A percentile compares a stretch with the other conserved stretches of the same genome.
Evolutionary conservation across 2,329 filamentous ascomycete genomes (phyloP).

Genomic region (Fusarium sp.): DNA sequence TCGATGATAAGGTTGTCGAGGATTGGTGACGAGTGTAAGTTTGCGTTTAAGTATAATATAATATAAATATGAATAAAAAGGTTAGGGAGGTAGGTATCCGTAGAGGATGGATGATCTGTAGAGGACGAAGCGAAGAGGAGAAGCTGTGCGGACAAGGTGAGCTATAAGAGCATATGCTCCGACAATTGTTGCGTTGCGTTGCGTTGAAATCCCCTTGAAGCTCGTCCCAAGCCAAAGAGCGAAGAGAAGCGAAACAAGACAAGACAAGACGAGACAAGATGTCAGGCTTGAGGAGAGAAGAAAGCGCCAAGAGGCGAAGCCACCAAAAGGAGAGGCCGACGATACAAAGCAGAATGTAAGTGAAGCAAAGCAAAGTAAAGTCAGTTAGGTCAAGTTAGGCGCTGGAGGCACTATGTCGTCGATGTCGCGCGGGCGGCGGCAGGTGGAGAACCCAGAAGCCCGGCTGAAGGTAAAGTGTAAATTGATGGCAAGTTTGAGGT

Average conservation of each 20-base stretch:
- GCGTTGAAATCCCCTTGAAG: not conserved
- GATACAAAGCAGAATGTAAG: constrained; percentile 11
- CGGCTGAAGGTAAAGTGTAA: constrained; percentile 42
- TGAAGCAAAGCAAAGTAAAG: not conserved
- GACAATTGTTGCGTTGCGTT: constrained; percentile 11
- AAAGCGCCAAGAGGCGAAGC: constrained; percentile 27
- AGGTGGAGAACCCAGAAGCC: constrained; percentile 39
- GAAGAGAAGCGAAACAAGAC: constrained; percentile 3
- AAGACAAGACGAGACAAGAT: constrained; percentile 2
- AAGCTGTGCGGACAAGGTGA: constrained; percentile 19
- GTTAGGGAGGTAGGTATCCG: constrained; percentile 1
- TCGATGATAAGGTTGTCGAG: not conserved
- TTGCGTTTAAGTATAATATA: constrained; percentile 3
- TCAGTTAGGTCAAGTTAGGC: not conserved
- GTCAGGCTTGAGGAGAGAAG: not conserved
- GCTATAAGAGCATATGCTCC: constrained; percentile 34
- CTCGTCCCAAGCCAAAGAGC: constrained; percentile 14
- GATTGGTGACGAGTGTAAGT: constrained; percentile 1
- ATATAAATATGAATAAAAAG: not conserved
- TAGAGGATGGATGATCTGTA: not conserved
- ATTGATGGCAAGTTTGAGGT: constrained; percentile 22
- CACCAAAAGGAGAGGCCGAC: constrained; percentile 34
- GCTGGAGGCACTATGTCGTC: constrained; percentile 16
- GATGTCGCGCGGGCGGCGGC: constrained; percentile 31
- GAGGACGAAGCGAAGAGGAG: constrained; percentile 15